Percentiles rank a stretch among this genome's conserved stretches.
phyloP scores from a whole-genome alignment of 2,329 filamentous ascomycete species.

The Trichoderma aggressivum region DNA sequence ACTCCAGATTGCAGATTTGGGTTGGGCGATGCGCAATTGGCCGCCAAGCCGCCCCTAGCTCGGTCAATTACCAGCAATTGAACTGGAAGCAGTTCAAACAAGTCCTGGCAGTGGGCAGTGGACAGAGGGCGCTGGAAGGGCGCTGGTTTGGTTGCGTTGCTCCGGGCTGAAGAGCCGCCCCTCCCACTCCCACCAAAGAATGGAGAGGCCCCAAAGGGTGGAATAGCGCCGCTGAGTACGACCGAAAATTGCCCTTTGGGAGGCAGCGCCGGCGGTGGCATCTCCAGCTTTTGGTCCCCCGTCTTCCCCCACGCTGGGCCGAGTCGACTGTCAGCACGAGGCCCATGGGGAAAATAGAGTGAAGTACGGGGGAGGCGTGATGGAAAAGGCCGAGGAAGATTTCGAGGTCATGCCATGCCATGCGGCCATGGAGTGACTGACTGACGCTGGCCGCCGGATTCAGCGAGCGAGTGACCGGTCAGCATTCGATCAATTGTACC shows the following conservation, averaged over 20 bases:
- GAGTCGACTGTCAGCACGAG: neutral
- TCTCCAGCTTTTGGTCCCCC: slow-evolving; percentile 15
- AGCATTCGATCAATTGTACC: neutral
- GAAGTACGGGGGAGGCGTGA: neutral
- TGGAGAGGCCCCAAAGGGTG: slow-evolving; percentile 10
- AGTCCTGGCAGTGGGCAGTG: neutral
- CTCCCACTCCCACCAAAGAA: neutral
- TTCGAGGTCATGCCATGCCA: neutral
- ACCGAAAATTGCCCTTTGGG: slow-evolving; percentile 35
- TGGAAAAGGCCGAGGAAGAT: neutral
- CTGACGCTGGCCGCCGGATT: neutral
- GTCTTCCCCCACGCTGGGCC: slow-evolving; percentile 6
- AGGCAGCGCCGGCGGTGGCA: slow-evolving; percentile 18
- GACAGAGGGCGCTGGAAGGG: slow-evolving; percentile 1
- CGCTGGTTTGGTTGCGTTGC: too few species aligned
- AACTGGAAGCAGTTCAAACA: too few species aligned
- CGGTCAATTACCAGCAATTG: slow-evolving; percentile 22
- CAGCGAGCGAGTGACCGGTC: slow-evolving; percentile 5
- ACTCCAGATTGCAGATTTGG: slow-evolving; percentile 18
- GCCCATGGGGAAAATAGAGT: slow-evolving; percentile 18
- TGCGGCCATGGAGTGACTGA: neutral
- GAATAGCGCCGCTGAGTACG: slow-evolving; percentile 32
- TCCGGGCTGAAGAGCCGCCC: neutral
- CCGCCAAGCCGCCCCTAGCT: slow-evolving; percentile 21
- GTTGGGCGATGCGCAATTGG: slow-evolving; percentile 10